Evolutionary conservation across 2,329 filamentous ascomycete species (phyloP).

Genomic region (Verticillium isaacii): DNA sequence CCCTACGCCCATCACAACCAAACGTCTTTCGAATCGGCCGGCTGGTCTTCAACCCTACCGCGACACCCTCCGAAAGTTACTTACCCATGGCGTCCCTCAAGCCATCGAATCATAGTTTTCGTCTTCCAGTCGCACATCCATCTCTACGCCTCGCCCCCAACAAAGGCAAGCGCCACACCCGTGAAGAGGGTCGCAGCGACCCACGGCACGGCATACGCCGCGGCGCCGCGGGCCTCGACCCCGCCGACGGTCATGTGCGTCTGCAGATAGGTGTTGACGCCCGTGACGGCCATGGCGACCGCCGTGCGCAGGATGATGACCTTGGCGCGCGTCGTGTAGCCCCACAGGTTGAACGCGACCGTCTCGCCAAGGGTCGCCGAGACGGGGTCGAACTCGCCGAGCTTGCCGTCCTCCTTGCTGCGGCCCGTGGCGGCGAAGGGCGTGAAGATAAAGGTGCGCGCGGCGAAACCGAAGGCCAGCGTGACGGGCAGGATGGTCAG

Average conservation of each 20-base stretch:
- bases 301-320: slow-evolving; percentile 61
- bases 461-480: slow-evolving; percentile 60
- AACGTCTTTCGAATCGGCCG: background rate
- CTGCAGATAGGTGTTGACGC: slow-evolving; percentile 57
- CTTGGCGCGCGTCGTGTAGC: slow-evolving; percentile 58
- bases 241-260: slow-evolving; percentile 63
- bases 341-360: slow-evolving; percentile 68
- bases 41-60: too few species aligned
- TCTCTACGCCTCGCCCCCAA: slow-evolving; percentile 35
- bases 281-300: slow-evolving; percentile 52
- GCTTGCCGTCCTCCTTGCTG: slow-evolving; percentile 42
- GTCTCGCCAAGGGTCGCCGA: slow-evolving; percentile 65
- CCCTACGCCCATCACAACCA: background rate
- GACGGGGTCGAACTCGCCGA: slow-evolving; percentile 55
- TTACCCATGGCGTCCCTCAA: background rate
- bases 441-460: slow-evolving; percentile 73
- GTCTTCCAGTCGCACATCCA: background rate
- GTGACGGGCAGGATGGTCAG: slow-evolving; percentile 56
- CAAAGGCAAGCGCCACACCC: slow-evolving; percentile 49
- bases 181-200: slow-evolving; percentile 57
- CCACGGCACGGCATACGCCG: slow-evolving; percentile 72
- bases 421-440: slow-evolving; percentile 54
- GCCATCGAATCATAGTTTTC: background rate
- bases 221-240: slow-evolving; percentile 64
- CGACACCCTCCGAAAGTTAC: background rate